phyloP scores from a whole-genome alignment of 352 stramenopile species.

The Blastocystis sp. region DNA sequence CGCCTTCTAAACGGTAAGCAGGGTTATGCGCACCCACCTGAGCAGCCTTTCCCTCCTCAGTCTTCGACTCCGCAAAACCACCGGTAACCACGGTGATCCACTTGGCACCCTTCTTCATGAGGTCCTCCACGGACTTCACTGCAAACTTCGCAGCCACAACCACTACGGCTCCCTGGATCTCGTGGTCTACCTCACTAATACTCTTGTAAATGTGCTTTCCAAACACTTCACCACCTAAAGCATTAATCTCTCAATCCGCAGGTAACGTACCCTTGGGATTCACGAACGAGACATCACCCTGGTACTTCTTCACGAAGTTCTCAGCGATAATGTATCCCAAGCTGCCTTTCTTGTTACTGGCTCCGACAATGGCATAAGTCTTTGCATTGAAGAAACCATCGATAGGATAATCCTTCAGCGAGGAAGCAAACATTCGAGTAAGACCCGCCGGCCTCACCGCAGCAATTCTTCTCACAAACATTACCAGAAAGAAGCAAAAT shows the following conservation, averaged over 20 bases:
- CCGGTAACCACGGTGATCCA: slow-evolving; percentile 35
- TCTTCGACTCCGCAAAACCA: slow-evolving; percentile 20
- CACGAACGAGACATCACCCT: slow-evolving; percentile 29
- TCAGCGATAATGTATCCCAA: slow-evolving; percentile 11
- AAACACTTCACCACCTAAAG: slow-evolving; percentile 2
- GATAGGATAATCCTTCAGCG: slow-evolving; percentile 22
- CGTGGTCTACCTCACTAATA: background rate
- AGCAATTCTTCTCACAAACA: slow-evolving; percentile 44
- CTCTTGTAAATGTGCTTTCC: slow-evolving; percentile 6
- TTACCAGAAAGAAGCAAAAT: background rate
- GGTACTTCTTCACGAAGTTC: slow-evolving; percentile 6
- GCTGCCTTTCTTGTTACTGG: background rate
- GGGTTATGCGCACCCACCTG: background rate
- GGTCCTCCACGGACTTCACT: background rate
- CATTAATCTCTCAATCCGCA: background rate
- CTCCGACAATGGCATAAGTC: slow-evolving; percentile 38
- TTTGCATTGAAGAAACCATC: slow-evolving; percentile 29
- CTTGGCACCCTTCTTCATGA: slow-evolving; percentile 30
- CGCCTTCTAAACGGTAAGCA: background rate
- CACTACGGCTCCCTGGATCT: background rate
- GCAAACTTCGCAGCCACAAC: slow-evolving; percentile 43
- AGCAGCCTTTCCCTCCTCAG: slow-evolving; percentile 7
- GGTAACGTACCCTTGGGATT: slow-evolving; percentile 15
- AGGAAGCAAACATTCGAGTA: background rate
- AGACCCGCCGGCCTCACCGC: background rate